Conservation (phyloP, 2,329 filamentous ascomycete genomes). For the Fusarium nelsonii region DNA sequence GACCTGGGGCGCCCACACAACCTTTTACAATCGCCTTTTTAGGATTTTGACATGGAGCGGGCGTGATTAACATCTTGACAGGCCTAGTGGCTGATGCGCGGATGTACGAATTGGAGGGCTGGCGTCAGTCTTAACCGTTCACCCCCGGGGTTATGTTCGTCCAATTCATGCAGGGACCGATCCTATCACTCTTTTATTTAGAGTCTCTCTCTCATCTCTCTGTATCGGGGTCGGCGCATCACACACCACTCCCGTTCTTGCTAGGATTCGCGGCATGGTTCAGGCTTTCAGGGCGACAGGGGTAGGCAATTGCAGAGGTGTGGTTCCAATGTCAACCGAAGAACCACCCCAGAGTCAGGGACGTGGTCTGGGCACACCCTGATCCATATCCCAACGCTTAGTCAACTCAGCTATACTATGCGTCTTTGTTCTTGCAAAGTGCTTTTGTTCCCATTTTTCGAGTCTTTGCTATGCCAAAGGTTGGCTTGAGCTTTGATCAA, state of each 20-base stretch:
- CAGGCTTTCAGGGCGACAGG: slow-evolving; percentile 16
- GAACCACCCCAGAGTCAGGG: slow-evolving; percentile 22
- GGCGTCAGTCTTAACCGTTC: slow-evolving; percentile 19
- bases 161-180: slow-evolving; percentile 45
- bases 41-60: slow-evolving; percentile 3
- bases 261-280: slow-evolving; percentile 35
- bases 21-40: slow-evolving; percentile 1
- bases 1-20: slow-evolving; percentile 27
- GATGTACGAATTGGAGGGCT: slow-evolving; percentile 30
- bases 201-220: background rate
- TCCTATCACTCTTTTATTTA: slow-evolving; percentile 10
- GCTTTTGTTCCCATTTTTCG: slow-evolving; percentile 15
- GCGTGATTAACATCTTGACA: slow-evolving; percentile 28
- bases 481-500: slow-evolving; percentile 21
- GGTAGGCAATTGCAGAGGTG: slow-evolving; percentile 10
- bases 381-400: slow-evolving; percentile 23
- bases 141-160: slow-evolving; percentile 41
- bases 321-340: slow-evolving; percentile 14
- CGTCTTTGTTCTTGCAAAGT: slow-evolving; percentile 31
- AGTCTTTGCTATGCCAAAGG: slow-evolving; percentile 1
- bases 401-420: slow-evolving; percentile 7
- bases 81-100: slow-evolving; percentile 8
- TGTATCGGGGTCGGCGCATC: slow-evolving; percentile 13
- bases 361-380: slow-evolving; percentile 11
- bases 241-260: slow-evolving; percentile 24